phyloP scores from a whole-genome alignment of 495 filamentous ascomycete genomes.

The Venustampulla echinocandica region DNA sequence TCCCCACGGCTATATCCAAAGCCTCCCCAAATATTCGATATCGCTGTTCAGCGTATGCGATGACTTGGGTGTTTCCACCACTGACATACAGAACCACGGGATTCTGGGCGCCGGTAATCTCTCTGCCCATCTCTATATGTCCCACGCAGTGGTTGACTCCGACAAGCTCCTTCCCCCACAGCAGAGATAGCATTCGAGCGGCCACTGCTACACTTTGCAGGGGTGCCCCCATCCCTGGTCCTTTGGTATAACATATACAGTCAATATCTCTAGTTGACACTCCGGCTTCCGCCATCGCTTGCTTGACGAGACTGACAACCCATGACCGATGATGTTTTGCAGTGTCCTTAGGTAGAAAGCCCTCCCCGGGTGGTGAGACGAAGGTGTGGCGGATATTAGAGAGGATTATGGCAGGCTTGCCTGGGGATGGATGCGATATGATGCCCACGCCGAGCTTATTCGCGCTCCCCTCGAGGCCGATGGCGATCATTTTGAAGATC shows the following conservation, averaged over 20 bases:
- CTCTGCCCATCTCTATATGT: slow-evolving; percentile 96
- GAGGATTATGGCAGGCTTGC: slow-evolving; percentile 62
- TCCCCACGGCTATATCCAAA: slow-evolving; percentile 93
- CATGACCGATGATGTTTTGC: slow-evolving; percentile 82
- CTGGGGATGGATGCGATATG: slow-evolving; percentile 64
- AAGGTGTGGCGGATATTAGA: slow-evolving; percentile 94
- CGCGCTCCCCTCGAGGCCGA: slow-evolving; percentile 94
- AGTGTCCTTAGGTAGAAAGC: slow-evolving; percentile 94
- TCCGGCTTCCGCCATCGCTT: slow-evolving; percentile 62
- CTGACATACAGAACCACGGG: slow-evolving; percentile 94
- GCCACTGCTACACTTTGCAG: slow-evolving; percentile 82
- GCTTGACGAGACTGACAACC: slow-evolving; percentile 71
- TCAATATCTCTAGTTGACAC: slow-evolving; percentile 58
- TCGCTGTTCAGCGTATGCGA: slow-evolving; percentile 85
- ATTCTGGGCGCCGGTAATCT: slow-evolving; percentile 85
- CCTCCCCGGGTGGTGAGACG: slow-evolving; percentile 81
- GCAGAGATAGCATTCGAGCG: slow-evolving; percentile 68
- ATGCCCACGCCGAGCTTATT: slow-evolving; percentile 96
- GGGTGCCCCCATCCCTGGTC: slow-evolving; percentile 94
- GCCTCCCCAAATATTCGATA: slow-evolving; percentile 98
- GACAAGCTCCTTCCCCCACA: slow-evolving; percentile 82
- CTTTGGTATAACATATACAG: slow-evolving; percentile 92
- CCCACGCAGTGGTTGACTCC: slow-evolving; percentile 97
- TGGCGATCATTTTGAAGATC: slow-evolving; percentile 66
- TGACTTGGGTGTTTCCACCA: slow-evolving; percentile 96